phyloP scores from a whole-genome alignment of 1,284 basidiomycete species.

The Melampsora abietis-canadensis region DNA sequence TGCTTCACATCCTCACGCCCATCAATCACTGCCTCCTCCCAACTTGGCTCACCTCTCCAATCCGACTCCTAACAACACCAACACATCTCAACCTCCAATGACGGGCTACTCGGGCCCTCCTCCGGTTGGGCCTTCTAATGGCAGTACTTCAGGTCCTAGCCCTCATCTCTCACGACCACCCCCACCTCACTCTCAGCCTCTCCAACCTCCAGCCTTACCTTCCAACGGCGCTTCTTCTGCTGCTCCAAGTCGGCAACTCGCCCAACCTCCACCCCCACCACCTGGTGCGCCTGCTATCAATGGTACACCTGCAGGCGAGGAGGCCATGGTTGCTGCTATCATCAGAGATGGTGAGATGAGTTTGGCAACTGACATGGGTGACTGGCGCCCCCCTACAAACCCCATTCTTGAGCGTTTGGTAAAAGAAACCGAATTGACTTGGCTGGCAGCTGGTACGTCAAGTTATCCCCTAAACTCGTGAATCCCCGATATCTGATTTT shows the following conservation, averaged over 20 bases:
- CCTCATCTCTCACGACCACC: conserved; percentile 16
- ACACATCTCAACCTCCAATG: background rate
- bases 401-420: conserved; percentile 25
- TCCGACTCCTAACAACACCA: conserved; percentile 7
- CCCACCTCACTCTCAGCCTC: background rate
- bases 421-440: conserved; percentile 23
- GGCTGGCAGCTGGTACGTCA: conserved; percentile 32
- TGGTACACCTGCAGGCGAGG: conserved; percentile 8
- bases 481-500: conserved; percentile 47
- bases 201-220: conserved; percentile 18
- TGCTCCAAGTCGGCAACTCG: conserved; percentile 16
- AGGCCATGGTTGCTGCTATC: conserved; percentile 28
- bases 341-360: conserved; percentile 21
- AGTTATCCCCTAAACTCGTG: conserved; percentile 12
- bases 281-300: conserved; percentile 8
- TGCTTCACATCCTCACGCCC: background rate
- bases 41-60: background rate
- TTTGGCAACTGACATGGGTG: conserved; percentile 9
- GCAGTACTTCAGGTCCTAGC: background rate
- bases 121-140: conserved; percentile 11
- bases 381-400: conserved; percentile 23
- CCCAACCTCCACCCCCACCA: conserved; percentile 29
- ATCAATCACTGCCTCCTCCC: background rate
- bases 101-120: background rate
- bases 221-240: background rate